Evolutionary conservation across 805 yeast species (phyloP), one percentile per base, ranked within the genome.

Genomic region (Lipomyces orientalis): DNA sequence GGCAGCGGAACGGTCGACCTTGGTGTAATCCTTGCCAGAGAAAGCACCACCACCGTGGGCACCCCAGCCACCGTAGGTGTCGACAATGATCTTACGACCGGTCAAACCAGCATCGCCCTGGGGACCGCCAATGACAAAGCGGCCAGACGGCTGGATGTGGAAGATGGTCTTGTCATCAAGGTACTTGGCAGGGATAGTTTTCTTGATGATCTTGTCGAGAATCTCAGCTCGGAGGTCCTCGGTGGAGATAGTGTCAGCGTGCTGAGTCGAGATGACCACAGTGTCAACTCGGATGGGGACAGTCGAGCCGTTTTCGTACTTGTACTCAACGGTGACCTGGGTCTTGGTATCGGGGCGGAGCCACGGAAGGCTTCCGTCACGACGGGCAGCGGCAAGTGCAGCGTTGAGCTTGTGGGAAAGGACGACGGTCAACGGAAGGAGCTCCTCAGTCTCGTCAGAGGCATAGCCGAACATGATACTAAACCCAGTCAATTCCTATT

Each of bases 31-130:
- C 87, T 95, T 95, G 83, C 99, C 99, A 73, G 97, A 90, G 93
- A 95, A 95, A 73, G 99, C 99, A 87, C 99, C 99, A 87, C 99
- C 99, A 85, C 99, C 99, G 87, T 95, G 99, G 79, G 99, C 98
- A 84, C 99, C 98, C 96, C 99, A 96, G 79, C 99, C 99, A 86
- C 99, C 99, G 85, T 95, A 95, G 74, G 99, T 97, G 84, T 95
- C 99, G 80, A 95, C 99, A 78, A 95, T 95, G 83, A 95, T 95
- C 87, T 95, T 95, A 86, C 99, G 92, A 83, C 99, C 99, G 75
- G 99, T 95, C 80, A 95, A 86, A 87, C 99, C 99, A 75, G 99
- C 99, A 81, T 95, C 99, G 88, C 99, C 99, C 85, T 95, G 99
- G 76, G 99, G 99, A 82, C 99, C 99, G 85, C 99, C 99, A 80